phyloP scores from a whole-genome alignment of 208 protist species.

The Willaertia magna region DNA sequence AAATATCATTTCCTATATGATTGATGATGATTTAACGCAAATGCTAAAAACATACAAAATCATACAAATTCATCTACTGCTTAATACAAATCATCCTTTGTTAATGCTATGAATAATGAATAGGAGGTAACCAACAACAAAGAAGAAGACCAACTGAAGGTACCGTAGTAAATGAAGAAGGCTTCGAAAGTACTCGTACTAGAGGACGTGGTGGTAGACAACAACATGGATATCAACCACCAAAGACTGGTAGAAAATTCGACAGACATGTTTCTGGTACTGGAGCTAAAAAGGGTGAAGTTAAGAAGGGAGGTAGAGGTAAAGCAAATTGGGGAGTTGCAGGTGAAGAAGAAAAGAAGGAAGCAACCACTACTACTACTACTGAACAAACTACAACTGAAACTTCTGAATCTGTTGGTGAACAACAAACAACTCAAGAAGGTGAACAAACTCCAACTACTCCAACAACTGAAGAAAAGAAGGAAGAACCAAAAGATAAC shows the following conservation, averaged over 20 bases:
- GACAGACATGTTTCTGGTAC: background rate
- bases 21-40: too few species aligned
- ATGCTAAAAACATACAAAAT: too few species aligned
- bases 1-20: too few species aligned
- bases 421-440: background rate
- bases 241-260: background rate
- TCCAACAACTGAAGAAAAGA: background rate
- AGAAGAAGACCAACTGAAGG: background rate
- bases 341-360: background rate
- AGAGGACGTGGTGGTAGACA: background rate
- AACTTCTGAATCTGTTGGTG: background rate
- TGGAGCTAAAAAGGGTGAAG: background rate
- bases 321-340: background rate
- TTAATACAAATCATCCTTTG: too few species aligned
- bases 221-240: background rate
- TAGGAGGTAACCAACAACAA: too few species aligned
- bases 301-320: background rate
- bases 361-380: background rate
- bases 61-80: too few species aligned
- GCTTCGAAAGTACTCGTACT: background rate
- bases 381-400: background rate
- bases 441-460: background rate
- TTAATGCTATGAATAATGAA: too few species aligned
- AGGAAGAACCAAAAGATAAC: background rate
- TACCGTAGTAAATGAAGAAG: background rate